phyloP scores from a whole-genome alignment of 2,329 filamentous ascomycete genomes.

The Neofusicoccum parvum region DNA sequence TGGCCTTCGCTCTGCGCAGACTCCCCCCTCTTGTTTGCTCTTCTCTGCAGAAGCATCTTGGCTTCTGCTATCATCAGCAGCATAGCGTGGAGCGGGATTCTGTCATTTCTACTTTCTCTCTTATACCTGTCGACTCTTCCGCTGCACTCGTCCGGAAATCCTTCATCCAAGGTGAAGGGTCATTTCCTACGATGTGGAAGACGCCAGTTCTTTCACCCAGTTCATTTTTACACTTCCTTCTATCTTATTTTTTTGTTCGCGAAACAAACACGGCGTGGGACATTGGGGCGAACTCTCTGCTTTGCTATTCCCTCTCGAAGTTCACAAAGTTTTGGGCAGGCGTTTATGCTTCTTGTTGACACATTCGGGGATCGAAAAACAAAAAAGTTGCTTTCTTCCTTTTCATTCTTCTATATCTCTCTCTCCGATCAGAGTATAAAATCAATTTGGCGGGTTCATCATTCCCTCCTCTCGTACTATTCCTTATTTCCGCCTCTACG shows the following conservation, averaged over 20 bases:
- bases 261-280: slow-evolving; percentile 6
- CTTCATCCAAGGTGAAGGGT: not conserved
- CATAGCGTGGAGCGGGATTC: slow-evolving; percentile 19
- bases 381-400: slow-evolving; percentile 7
- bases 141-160: not conserved
- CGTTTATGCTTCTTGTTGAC: not conserved
- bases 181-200: not conserved
- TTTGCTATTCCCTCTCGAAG: slow-evolving; percentile 16
- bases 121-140: not conserved
- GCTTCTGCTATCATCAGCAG: not conserved
- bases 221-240: not conserved
- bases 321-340: slow-evolving; percentile 4
- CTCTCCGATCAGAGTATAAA: slow-evolving; percentile 8
- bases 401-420: not conserved
- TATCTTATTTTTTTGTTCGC: not conserved
- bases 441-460: slow-evolving; percentile 1
- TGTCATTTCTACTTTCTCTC: slow-evolving; percentile 4
- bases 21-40: slow-evolving; percentile 5
- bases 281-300: slow-evolving; percentile 6
- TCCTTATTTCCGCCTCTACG: not conserved
- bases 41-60: not conserved
- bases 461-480: not conserved
- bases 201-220: not conserved
- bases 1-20: slow-evolving; percentile 1
- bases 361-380: slow-evolving; percentile 4